Conservation (phyloP, 2,329 filamentous ascomycete genomes). For the Pseudogymnoascus sp. region DNA sequence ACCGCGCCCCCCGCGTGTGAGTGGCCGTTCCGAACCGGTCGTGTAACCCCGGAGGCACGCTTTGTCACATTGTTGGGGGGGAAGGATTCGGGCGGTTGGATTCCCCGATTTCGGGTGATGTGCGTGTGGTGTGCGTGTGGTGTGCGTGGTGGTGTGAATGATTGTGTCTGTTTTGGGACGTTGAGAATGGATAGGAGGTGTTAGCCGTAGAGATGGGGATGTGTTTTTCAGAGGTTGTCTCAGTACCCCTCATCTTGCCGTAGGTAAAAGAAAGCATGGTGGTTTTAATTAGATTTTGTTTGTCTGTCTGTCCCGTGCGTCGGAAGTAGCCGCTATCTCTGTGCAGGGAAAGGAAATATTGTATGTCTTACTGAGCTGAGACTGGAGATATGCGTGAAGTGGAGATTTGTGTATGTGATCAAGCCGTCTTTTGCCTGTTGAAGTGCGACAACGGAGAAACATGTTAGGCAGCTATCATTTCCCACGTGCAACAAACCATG, state of each 20-base stretch:
- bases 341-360: neutral
- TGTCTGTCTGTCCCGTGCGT: neutral
- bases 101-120: neutral
- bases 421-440: too few species aligned
- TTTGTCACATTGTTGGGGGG: neutral
- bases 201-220: neutral
- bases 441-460: neutral
- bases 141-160: neutral
- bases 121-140: neutral
- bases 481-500: neutral
- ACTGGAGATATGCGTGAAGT: neutral
- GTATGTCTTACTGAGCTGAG: neutral
- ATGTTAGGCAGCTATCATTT: neutral
- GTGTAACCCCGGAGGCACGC: neutral
- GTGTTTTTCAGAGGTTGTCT: neutral
- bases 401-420: too few species aligned
- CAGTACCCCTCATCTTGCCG: neutral
- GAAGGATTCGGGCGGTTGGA: neutral
- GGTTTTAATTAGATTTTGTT: neutral
- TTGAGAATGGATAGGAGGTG: neutral
- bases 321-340: too few species aligned
- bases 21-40: neutral
- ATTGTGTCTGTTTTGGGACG: too few species aligned
- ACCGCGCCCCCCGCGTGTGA: neutral
- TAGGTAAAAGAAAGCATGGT: neutral